Evolutionary conservation across 2,329 filamentous ascomycete species (phyloP), one percentile per base, ranked within the genome.

Genomic region (Aspergillus unguis): DNA sequence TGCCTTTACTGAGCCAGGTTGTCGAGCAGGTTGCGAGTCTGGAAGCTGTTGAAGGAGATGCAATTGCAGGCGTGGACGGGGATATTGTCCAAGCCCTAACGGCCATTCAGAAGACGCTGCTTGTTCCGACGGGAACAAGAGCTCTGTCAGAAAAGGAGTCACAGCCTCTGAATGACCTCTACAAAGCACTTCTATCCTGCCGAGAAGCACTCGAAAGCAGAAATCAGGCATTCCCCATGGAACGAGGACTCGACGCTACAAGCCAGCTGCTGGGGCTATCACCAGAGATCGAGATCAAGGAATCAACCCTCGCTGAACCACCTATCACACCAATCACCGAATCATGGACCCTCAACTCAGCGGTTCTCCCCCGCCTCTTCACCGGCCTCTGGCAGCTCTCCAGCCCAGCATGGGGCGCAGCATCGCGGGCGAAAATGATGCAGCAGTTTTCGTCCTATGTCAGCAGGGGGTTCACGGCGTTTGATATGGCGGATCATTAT

Each of bases 401-500:
- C 27, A 48, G 46, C 17, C 46, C 37, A 23, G 46, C 46, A 8
- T 48, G 46, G 46, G 46, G 46, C 27, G 29, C 27, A 5, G 46
- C 46, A 25, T 41, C 46, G 36, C 36, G 46, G 3, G 11, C 36
- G 8, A 48, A 41, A 28, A 48, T 48, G 23, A 32, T 48, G 3
- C n/a, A 41, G 23, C 46, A 48, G n/a, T 48, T 48, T 6, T 48
- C 46, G 2, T 32, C 25, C 27, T 41, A 31, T 25, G 46, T 48
- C 10, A 5, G n/a, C 8, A n/a, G 36, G 6, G 46, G 46, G 7
- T 41, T 48, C 46, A 48, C 46, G 25, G 46, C 46, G 5, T 48
- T 48, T 29, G 37, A 48, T 29, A 48, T 48, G 46, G 46, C 46
- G 27, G 46, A 48, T n/a, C 37, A 48, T 11, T 48, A 48, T 6